These are phyloP conservation scores for Aspergillus brunneoviolaceus DNA, from an alignment of 2,329 filamentous ascomycete species.

Conservation along the genomic window DNA sequence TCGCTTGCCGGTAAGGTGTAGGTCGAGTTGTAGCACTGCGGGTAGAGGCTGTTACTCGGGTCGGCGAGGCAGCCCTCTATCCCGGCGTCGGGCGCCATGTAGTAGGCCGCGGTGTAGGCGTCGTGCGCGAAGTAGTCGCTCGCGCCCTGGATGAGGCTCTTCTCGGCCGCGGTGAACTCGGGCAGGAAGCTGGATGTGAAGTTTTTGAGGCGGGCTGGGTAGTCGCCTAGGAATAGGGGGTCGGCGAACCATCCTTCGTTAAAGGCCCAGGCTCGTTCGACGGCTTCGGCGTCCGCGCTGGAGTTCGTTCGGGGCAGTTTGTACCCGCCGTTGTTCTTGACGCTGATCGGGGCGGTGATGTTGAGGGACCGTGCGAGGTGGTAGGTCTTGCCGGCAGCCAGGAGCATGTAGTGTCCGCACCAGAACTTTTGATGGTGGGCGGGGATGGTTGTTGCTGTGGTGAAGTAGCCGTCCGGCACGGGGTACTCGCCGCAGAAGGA, in stretches of 20 bases:
- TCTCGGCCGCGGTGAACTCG: neutral
- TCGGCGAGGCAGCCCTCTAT: slow-evolving; percentile 1
- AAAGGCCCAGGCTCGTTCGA: slow-evolving; percentile 2
- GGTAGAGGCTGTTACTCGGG: neutral
- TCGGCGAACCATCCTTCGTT: slow-evolving; percentile 3
- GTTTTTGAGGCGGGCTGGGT: neutral
- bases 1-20: neutral
- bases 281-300: neutral
- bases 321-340: slow-evolving; percentile 2
- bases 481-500: slow-evolving; percentile 3
- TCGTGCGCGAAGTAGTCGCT: slow-evolving; percentile 3
- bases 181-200: neutral
- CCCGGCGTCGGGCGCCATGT: slow-evolving; percentile 1
- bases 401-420: slow-evolving; percentile 4
- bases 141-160: neutral
- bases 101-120: neutral
- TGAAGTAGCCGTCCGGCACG: neutral
- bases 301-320: neutral
- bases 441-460: neutral
- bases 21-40: neutral
- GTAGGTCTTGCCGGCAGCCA: slow-evolving; percentile 1
- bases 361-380: neutral
- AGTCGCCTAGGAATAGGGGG: slow-evolving; percentile 2
- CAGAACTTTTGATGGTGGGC: neutral
- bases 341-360: slow-evolving; percentile 1